Percentiles rank a stretch among this genome's conserved stretches.
phyloP scores from a whole-genome alignment of 2,329 filamentous ascomycete genomes.

The Colletotrichum sp. region DNA sequence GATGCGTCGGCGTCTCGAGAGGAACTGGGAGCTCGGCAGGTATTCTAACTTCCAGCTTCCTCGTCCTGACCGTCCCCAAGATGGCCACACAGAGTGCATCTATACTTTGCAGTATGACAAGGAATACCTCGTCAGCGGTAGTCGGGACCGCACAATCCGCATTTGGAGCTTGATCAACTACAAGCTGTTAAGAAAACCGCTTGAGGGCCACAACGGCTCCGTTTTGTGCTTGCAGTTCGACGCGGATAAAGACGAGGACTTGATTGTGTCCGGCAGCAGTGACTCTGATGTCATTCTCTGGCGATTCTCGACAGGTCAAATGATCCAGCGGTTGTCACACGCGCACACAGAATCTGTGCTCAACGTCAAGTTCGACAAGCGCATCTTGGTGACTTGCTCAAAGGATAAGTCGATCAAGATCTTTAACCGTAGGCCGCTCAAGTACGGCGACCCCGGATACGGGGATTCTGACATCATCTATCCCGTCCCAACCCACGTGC shows the following conservation, averaged over 20 bases:
- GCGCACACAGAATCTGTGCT: conserved; percentile 92
- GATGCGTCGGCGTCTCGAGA: conserved; percentile 82
- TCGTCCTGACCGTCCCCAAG: conserved; percentile 77
- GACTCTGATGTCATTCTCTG: conserved; percentile 91
- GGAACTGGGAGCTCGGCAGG: conserved; percentile 87
- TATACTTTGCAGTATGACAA: conserved; percentile 92
- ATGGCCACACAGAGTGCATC: conserved; percentile 90
- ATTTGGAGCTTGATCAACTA: conserved; percentile 89
- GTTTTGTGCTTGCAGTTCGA: conserved; percentile 97
- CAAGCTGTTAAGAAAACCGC: conserved; percentile 74
- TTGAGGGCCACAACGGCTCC: conserved; percentile 81
- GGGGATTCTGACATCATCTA: conserved; percentile 46
- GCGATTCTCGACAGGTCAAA: conserved; percentile 89
- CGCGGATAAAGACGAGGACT: conserved; percentile 81
- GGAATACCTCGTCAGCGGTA: conserved; percentile 90
- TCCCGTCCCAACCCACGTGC: conserved; percentile 56
- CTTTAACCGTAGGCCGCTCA: conserved; percentile 81
- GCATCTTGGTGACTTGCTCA: conserved; percentile 93
- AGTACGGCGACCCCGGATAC: conserved; percentile 64
- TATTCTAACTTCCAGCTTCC: conserved; percentile 90
- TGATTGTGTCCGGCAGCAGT: conserved; percentile 95
- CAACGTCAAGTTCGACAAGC: conserved; percentile 89
- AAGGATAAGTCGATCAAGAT: conserved; percentile 98
- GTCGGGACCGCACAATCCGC: conserved; percentile 84
- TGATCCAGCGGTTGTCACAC: conserved; percentile 74